Evolutionary conservation across 2,329 filamentous ascomycete genomes (phyloP), one percentile per base, ranked within the genome.

Genomic region (Acephala macrosclerotiorum): DNA sequence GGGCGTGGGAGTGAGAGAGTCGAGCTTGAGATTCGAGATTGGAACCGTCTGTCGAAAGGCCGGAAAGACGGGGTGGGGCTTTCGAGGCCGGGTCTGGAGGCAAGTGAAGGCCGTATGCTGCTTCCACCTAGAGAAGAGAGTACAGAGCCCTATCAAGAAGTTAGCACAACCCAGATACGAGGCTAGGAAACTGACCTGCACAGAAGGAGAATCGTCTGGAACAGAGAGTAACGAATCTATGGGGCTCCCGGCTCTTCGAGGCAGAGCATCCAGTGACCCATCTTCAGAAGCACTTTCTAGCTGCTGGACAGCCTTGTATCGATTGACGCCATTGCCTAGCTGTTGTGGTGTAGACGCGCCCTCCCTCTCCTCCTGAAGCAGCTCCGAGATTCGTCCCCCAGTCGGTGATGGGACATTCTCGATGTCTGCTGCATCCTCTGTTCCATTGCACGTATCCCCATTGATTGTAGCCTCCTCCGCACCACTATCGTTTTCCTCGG

Each of bases 41-140:
- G 94, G 79, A 99, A 99, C 63, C 96, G 89, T 69, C 93, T 89
- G 77, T 99, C 96, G 78, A 99, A 99, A 4, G 96, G 95, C 75
- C 95, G 89, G 73, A 97, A 91, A 18, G 93, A 94, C 22, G 92
- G 92, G 18, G 91, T 92, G 16, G 93, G 90, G 72, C 91, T 93
- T 70, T 80, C 81, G 45, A 91, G 79, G 67, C 88, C 85, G 22
- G 88, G 85, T 65, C 91, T 85, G 18, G 90, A 90, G 71, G 88
- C 88, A 66, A 90, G 83, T 40, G 90, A 89, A 3, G 89, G 88
- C 33, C 93, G 84, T 42, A 91, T 81, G 74, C 91, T 93, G 79
- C 93, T 94, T 42, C 89, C 87, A n/a, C 88, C 87, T n/a, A 89
- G 88, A 5, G 93, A 89, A 29, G 86, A 89, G 62, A 87, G 75